These are phyloP conservation scores for Apiospora kogelbergensis DNA, from an alignment of 2,329 filamentous ascomycete genomes.

Conservation along the genomic window DNA sequence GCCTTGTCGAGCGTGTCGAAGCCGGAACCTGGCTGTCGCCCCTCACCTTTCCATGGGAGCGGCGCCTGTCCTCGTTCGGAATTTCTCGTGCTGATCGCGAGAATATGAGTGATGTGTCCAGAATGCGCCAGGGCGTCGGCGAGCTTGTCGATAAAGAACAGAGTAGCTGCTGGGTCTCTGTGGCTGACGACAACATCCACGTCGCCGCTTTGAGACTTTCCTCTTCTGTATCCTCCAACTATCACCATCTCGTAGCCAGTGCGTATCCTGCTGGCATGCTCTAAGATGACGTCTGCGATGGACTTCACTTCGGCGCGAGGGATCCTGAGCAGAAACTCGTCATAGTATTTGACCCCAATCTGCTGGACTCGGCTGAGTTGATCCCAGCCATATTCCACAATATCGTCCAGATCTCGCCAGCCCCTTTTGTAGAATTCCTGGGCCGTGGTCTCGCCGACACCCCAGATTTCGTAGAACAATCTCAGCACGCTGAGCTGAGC, in stretches of 20 bases:
- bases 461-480: conserved; percentile 84
- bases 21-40: conserved; percentile 50
- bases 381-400: conserved; percentile 80
- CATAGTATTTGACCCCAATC: conserved; percentile 91
- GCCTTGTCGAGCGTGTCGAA: conserved; percentile 93
- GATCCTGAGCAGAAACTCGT: conserved; percentile 75
- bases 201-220: conserved; percentile 72
- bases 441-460: conserved; percentile 82
- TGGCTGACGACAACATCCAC: conserved; percentile 87
- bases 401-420: conserved; percentile 83
- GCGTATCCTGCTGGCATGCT: conserved; percentile 65
- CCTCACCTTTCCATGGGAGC: conserved; percentile 51
- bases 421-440: conserved; percentile 76
- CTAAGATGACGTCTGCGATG: conserved; percentile 64
- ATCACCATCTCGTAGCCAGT: conserved; percentile 58
- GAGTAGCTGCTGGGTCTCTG: conserved; percentile 66
- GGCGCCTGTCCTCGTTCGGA: conserved; percentile 70
- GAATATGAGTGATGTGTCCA: conserved; percentile 77
- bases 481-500: conserved; percentile 63
- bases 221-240: conserved; percentile 79
- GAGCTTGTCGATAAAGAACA: conserved; percentile 69
- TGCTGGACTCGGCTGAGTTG: conserved; percentile 78
- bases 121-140: conserved; percentile 68
- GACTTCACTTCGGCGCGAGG: conserved; percentile 70
- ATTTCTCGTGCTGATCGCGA: conserved; percentile 68